These are phyloP conservation scores for Calonectria ilicicola DNA, from an alignment of 2,329 filamentous ascomycete genomes.

Conservation along the genomic window DNA sequence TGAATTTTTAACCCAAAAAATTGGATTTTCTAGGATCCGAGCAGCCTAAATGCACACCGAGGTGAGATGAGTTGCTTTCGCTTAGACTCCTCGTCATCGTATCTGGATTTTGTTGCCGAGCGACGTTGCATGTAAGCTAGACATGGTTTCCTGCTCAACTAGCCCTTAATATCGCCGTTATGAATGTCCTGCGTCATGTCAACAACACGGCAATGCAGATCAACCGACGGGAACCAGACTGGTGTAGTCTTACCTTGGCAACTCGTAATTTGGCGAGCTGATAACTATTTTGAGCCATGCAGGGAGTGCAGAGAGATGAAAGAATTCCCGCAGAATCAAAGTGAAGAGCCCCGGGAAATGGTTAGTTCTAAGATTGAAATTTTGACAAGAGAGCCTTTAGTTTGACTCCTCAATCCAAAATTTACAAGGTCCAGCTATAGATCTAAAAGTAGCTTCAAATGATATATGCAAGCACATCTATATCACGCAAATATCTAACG, in stretches of 20 bases:
- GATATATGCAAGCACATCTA: not conserved
- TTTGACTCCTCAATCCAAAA: not conserved
- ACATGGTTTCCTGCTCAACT: not conserved
- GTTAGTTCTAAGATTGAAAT: not conserved
- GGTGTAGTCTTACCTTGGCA: not conserved
- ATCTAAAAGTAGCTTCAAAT: not conserved
- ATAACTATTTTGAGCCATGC: not conserved
- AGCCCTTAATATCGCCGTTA: not conserved
- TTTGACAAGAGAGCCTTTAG: not conserved
- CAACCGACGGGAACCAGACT: not conserved
- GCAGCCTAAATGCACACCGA: constrained; percentile 3
- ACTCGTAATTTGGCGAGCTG: not conserved
- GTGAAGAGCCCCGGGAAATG: not conserved
- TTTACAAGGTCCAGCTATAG: not conserved
- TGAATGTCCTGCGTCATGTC: constrained; percentile 4
- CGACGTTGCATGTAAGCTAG: constrained; percentile 3
- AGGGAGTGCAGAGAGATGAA: not conserved
- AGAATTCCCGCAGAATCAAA: not conserved
- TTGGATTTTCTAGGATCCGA: not conserved
- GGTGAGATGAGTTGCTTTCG: constrained; percentile 7
- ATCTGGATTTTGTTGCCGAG: constrained; percentile 2
- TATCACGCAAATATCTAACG: not conserved
- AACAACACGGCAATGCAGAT: constrained; percentile 1
- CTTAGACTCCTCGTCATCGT: not conserved
- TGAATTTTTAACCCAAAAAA: not conserved